Evolutionary conservation across 441 rosid species (phyloP).

Genomic region (Arabidopsis hybrid): DNA sequence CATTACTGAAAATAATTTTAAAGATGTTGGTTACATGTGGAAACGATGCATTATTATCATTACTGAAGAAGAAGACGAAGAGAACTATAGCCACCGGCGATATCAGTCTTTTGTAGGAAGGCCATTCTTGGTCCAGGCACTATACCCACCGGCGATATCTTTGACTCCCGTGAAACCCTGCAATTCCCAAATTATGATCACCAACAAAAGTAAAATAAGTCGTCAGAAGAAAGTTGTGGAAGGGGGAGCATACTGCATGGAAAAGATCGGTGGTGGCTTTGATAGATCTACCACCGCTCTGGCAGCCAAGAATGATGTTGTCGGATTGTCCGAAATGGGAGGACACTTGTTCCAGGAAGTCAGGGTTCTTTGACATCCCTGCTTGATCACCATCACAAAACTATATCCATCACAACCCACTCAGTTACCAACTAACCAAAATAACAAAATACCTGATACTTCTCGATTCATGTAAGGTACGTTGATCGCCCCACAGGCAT

Average conservation of each 20-base stretch:
- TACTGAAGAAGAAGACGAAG: no score
- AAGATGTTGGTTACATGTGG: neutral
- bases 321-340: conserved; percentile 61
- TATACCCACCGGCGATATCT: conserved; percentile 80
- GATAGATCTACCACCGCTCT: conserved; percentile 72
- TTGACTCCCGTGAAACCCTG: conserved; percentile 75
- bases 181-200: neutral
- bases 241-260: conserved; percentile 58
- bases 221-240: neutral
- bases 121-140: conserved; percentile 71
- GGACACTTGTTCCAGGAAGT: conserved; percentile 70
- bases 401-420: neutral
- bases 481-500: conserved; percentile 78
- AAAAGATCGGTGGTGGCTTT: conserved; percentile 79
- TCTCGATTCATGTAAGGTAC: conserved; percentile 77
- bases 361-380: conserved; percentile 81
- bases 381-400: neutral
- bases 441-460: conserved; percentile 61
- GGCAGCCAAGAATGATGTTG: conserved; percentile 85
- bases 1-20: neutral
- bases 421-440: neutral
- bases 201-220: neutral
- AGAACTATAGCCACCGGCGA: no score
- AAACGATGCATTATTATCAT: no score
- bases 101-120: conserved; percentile 63